These are phyloP conservation scores for Neurospora sp. DNA, from an alignment of 2,329 filamentous ascomycete genomes.

Conservation along the genomic window DNA sequence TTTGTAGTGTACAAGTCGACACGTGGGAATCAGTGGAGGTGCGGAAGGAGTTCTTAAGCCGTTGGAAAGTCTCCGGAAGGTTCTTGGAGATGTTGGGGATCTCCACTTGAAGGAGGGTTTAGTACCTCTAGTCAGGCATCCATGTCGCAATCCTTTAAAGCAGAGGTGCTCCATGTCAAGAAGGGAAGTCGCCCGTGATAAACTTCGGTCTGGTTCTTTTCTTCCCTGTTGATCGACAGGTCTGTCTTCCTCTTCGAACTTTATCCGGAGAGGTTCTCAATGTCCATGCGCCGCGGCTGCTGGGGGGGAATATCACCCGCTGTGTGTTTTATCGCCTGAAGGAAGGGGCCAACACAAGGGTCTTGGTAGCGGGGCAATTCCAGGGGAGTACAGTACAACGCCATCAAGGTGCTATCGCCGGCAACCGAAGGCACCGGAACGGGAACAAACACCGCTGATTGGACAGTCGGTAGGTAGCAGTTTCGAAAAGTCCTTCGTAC, in stretches of 20 bases:
- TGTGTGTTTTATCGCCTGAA: background rate
- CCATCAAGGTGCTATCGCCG: background rate
- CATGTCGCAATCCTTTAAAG: background rate
- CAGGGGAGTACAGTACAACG: background rate
- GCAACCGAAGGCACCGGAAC: background rate
- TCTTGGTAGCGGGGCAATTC: background rate
- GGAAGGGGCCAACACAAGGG: background rate
- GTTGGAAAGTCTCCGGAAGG: background rate
- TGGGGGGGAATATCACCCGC: too few relatives aligned
- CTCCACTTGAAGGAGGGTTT: background rate
- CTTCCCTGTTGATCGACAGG: background rate
- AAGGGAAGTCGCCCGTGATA: background rate
- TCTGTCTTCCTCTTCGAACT: too few relatives aligned
- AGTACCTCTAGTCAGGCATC: background rate
- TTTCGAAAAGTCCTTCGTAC: too few relatives aligned
- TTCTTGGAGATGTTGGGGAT: background rate
- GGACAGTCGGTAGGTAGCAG: background rate
- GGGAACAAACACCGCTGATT: background rate
- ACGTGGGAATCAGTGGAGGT: background rate
- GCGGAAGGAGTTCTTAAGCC: background rate
- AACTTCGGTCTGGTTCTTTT: background rate
- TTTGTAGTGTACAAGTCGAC: too few relatives aligned
- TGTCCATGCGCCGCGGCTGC: too few relatives aligned
- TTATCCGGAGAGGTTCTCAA: too few relatives aligned
- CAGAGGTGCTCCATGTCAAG: background rate